Conservation (phyloP, 2,329 filamentous ascomycete genomes). For the Alternaria postmessia region DNA sequence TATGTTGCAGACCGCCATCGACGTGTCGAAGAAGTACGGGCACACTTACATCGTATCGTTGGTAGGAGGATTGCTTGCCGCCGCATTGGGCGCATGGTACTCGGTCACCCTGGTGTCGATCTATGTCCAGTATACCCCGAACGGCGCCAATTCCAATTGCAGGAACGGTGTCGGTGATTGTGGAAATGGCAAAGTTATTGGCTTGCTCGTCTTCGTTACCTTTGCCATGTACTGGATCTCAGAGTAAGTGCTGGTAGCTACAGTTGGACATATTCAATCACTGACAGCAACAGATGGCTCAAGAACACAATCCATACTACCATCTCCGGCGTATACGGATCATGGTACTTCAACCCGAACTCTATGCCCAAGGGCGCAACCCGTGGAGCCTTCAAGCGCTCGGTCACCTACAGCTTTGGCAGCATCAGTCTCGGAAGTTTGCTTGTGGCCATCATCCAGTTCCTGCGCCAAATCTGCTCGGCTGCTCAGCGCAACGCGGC, state of each 20-base stretch:
- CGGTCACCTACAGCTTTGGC: constrained; percentile 90
- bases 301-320: constrained; percentile 93
- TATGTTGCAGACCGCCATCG: constrained; percentile 86
- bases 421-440: constrained; percentile 88
- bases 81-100: constrained; percentile 84
- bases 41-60: constrained; percentile 87
- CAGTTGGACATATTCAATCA: constrained; percentile 58
- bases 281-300: constrained; percentile 63
- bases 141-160: constrained; percentile 63
- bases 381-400: constrained; percentile 79
- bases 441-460: constrained; percentile 85
- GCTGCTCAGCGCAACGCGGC: constrained; percentile 74
- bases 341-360: constrained; percentile 85
- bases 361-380: constrained; percentile 80
- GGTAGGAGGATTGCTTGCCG: constrained; percentile 79
- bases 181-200: constrained; percentile 79
- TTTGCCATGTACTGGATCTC: constrained; percentile 95
- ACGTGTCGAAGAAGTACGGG: constrained; percentile 82
- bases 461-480: constrained; percentile 81
- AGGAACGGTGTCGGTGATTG: constrained; percentile 67
- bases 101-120: constrained; percentile 85
- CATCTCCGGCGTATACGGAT: constrained; percentile 87
- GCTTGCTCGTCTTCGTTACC: constrained; percentile 83
- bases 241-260: constrained; percentile 57
- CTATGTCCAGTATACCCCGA: constrained; percentile 83